Evolutionary conservation across 2,329 filamentous ascomycete species (phyloP).

Genomic region (Fusarium concolor): DNA sequence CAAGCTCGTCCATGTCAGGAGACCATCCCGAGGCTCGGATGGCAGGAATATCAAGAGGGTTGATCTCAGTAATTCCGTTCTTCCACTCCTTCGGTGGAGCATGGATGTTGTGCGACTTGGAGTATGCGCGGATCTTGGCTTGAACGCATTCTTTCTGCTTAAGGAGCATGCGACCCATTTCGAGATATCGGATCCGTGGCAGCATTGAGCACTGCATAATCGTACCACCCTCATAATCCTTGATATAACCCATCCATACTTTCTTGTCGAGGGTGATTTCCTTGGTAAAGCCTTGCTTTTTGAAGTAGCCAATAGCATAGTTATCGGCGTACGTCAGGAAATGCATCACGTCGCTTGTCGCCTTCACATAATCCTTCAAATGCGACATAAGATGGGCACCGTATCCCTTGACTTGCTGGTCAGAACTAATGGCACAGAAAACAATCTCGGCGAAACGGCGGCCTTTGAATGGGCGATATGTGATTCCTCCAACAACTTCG

Average conservation of each 20-base stretch:
- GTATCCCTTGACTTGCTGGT: conserved; percentile 99
- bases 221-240: conserved; percentile 98
- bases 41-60: conserved; percentile 86
- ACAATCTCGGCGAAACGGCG: conserved; percentile 97
- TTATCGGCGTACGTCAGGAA: conserved; percentile 99
- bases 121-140: conserved; percentile 93
- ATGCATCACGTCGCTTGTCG: conserved; percentile 96
- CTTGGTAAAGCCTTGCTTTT: conserved; percentile 99
- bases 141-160: conserved; percentile 97
- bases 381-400: conserved; percentile 98
- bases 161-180: conserved; percentile 90
- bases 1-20: conserved; percentile 96
- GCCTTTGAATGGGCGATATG: conserved; percentile 92
- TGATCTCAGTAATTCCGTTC: conserved; percentile 78
- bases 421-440: conserved; percentile 96
- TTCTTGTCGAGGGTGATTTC: conserved; percentile 92
- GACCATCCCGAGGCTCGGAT: conserved; percentile 96
- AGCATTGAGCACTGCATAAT: conserved; percentile 99
- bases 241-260: conserved; percentile 99
- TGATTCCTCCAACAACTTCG: conserved; percentile 96
- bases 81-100: conserved; percentile 88
- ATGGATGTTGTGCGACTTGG: conserved; percentile 88
- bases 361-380: conserved; percentile 97
- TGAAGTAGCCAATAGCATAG: conserved; percentile 98
- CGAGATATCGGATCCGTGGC: conserved; percentile 92